Evolutionary conservation across 176 grass and related monocot species (phyloP), one percentile per base, ranked within the genome.

Genomic region (Carex kokanica): DNA sequence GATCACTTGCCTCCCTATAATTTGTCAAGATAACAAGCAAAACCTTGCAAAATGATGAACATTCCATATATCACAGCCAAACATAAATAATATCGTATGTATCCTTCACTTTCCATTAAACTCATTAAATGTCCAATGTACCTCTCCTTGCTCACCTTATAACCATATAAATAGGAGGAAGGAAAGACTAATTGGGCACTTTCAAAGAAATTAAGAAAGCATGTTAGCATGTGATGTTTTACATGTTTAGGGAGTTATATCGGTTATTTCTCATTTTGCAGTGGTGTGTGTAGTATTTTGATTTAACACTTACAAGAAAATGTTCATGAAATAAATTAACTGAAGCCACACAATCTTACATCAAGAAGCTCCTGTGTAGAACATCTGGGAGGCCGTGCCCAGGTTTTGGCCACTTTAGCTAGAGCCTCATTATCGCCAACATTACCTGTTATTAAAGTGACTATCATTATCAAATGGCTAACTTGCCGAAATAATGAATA

Each of bases 361-460:
- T 88, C 56, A 64, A 94, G 90, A 84, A 98, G 89, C 81, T 90
- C 84, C 83, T 93, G 91, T 66, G 89, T 94, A 64, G 95, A 91
- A 84, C 83, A 91, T 83, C 90, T 90, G 61, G 90, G 83, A 87
- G 90, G 62, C 23, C 40, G 78, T 83, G 84, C 86, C 95, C 95
- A 98, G 51, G 80, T 93, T 83, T 88, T 86, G 56, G 94, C 95
- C 64, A 98, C 92, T 81, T 91, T 86, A 56, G 95, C 90, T 71
- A 98, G 87, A 82, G 95, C 95, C 60, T 84, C 89, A 72, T 88
- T 90, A 88, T 93, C 86, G 0, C 95, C 95, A 89, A 98, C 95
- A 86, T 98, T 98, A 90, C 95, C 95, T 98, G 83, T 89, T 77
- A 9, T 74, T 53, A 24, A 79, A 71, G 24, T 31, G 84, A 38